Evolutionary conservation across 2,329 filamentous ascomycete genomes (phyloP), one percentile per base, ranked within the genome.

Genomic region (Graphilbum sp.): DNA sequence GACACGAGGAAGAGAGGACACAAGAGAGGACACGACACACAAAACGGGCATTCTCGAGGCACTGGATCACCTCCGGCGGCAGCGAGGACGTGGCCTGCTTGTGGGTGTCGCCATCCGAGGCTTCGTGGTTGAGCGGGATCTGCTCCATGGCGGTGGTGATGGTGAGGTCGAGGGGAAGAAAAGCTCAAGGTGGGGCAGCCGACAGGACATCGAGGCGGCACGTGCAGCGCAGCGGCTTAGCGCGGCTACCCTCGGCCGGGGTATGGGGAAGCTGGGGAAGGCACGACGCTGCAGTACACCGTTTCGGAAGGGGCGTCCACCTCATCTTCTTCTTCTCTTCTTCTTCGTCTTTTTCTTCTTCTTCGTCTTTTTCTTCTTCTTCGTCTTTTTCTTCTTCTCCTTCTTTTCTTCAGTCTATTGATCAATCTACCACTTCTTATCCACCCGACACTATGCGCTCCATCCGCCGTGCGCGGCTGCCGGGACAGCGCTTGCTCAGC

Each of bases 31-130:
- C 43, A 24, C n/a, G 39, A 62, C 70, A 50, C 72, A 94, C 86
- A 62, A 95, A 98, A 50, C 88, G 79, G 36, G 88, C 85, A 62
- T 95, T 96, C 54, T 93, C 79, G 19, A 98, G 74, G 54, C 87
- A 95, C 51, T 86, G 78, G 12, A 90, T 71, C 18, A 96, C 90
- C 57, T 95, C 87, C 4, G 69, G 64, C 0, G 90, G 90, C 3
- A 96, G 70, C 9, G 70, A 69, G 41, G 68, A 66, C 29, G 82
- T 78, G 42, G 72, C 58, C 54, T 78, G 74, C 45, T 77, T 79
- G 57, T 86, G 67, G 33, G 75, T 84, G 40, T 79, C 69, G 46
- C 78, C 77, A 37, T 77, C 74, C 7, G 82, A 87, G 41, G 79
- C 71, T 57, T 85, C 78, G 55, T 82, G 79, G 52, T 75, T 81